phyloP scores from a whole-genome alignment of 169 alveolate genomes.

The Pseudocohnilembus persalinus region DNA sequence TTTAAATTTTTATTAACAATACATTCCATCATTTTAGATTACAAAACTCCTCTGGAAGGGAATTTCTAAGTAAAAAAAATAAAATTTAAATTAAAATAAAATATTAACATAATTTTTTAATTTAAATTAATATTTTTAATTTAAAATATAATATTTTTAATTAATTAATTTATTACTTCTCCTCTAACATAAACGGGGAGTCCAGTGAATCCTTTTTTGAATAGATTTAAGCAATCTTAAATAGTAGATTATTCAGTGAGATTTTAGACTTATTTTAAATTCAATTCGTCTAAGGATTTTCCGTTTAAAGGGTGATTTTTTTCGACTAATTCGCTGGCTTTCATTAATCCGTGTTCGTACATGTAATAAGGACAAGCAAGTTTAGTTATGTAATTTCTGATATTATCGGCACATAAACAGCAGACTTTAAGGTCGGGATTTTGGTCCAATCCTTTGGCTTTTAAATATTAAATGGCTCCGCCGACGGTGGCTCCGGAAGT shows the following conservation, averaged over 20 bases:
- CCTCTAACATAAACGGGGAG: constrained; percentile 9
- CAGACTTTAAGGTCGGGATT: constrained; percentile 50
- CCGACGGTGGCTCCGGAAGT: constrained; percentile 85
- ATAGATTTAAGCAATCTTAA: constrained; percentile 9
- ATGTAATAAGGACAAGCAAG: constrained; percentile 74
- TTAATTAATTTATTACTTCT: constrained; percentile 10
- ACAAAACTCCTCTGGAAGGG: not conserved
- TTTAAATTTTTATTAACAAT: not conserved
- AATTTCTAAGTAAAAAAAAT: not conserved
- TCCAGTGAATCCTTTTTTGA: constrained; percentile 14
- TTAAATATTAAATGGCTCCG: constrained; percentile 77
- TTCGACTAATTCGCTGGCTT: constrained; percentile 48
- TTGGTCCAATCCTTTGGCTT: constrained; percentile 51
- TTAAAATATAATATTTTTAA: too few species aligned
- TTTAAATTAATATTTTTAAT: not conserved
- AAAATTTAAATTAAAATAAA: not conserved
- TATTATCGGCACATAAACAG: constrained; percentile 43
- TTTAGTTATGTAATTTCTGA: constrained; percentile 83
- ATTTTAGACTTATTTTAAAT: constrained; percentile 15
- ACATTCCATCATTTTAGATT: not conserved
- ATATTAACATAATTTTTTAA: not conserved
- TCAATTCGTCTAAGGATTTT: constrained; percentile 35
- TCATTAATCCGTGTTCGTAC: constrained; percentile 49
- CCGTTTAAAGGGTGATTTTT: constrained; percentile 57
- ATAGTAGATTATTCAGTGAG: constrained; percentile 10